Evolutionary conservation across 2,329 filamentous ascomycete species (phyloP), one percentile per base, ranked within the genome.

Genomic region (Domatiomyces globalis): DNA sequence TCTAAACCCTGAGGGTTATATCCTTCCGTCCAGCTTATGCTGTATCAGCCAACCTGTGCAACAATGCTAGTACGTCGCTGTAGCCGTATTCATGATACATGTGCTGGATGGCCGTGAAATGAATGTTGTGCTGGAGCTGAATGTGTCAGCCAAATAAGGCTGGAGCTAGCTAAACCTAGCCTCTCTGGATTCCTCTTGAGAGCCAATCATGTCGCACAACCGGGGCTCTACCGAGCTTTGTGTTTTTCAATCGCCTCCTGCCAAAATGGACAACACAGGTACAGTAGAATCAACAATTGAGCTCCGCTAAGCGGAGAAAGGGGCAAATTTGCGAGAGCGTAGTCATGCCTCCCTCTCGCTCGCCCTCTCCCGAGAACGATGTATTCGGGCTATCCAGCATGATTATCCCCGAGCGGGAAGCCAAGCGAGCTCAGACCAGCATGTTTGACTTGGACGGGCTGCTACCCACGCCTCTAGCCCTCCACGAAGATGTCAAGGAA

Each of bases 401-500:
- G 18, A 67, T 82, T 18, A 73, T 83, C 20, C 72, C 75, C 1
- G 70, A 71, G 10, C 75, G 74, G 19, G 66, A 69, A 45, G 70
- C 72, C 58, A 79, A 79, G 59, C 49, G 69, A 33, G 73, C 78
- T 15, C 69, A 69, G 1, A 73, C 73, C n/a, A 75, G 72, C 3
- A 63, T 63, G 20, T 64, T 80, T 17, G 72, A 76, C 36, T 92
- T 96, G 63, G 83, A 85, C 56, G 84, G 85, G 42, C 76, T 92
- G 49, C 74, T 95, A 33, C 68, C 73, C 18, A 81, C 85, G 45
- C 54, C 58, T 43, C 75, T 96, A 55, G 74, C 78, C 54, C 78
- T 96, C 15, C 84, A 86, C 62, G 88, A 95, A 67, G 89, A 96
- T 67, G 76, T 95, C 46, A 80, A 79, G 52, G 80, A 85, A 56